Evolutionary conservation across 108 stramenopile genomes (phyloP), one percentile per base, ranked within the genome.

Genomic region (Parietichytrium sp.): DNA sequence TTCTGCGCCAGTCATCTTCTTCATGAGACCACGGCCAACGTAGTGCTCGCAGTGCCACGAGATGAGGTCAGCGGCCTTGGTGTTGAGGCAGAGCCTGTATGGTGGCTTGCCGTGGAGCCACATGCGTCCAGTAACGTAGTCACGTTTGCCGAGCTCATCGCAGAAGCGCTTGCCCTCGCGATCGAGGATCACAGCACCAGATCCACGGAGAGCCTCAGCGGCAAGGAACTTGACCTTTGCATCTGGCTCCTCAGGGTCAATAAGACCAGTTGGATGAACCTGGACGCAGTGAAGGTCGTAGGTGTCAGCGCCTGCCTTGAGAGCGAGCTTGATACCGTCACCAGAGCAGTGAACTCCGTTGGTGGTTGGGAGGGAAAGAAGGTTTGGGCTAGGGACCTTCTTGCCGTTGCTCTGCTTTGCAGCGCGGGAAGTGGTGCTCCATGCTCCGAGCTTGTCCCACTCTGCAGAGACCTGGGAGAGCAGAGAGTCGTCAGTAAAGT

Each of bases 261-360:
- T 93, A 87, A 95, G 94, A 27, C 95, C 95, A 23, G 98, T 98
- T 16, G 98, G 98, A 83, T 98, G 98, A 26, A 98, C 83, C 88
- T 98, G 96, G 15, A 95, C 93, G 85, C 94, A 92, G 50, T 95
- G 94, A 95, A 98, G 96, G 55, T 97, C 96, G 12, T 94, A 88
- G 26, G 91, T 87, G 16, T 83, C 93, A 1, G 95, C 98, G 55
- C 96, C 98, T 45, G 93, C 82, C 4, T 88, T 84, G 13, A 92
- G 89, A 8, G 93, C 91, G 15, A 94, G 54, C 52, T 78, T 29
- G 12, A 94, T 88, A 27, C 93, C 93, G 78, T 93, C 93, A 12
- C 93, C 93, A 26, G 90, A 90, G 2, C 92, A 90, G 78, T 89
- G 90, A 3, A 81, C 45, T 2, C 93, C 93, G 78, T 89, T 91